These are phyloP conservation scores for Leccinum aurantiacum DNA, from an alignment of 768 basidiomycete genomes.

Conservation along the genomic window DNA sequence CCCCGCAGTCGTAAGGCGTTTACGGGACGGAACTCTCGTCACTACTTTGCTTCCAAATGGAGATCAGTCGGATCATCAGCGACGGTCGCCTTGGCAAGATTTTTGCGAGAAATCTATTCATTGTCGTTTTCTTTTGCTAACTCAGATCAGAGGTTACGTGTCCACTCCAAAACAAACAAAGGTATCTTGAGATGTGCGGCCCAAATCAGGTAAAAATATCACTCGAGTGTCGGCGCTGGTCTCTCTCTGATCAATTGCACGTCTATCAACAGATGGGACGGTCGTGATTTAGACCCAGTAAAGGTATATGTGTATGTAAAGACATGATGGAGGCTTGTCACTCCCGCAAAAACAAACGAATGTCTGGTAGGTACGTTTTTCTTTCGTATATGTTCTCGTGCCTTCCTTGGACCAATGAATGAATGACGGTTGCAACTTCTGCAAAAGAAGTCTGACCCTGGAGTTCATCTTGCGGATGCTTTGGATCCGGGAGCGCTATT, in stretches of 20 bases:
- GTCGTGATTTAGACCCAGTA: constrained; percentile 7
- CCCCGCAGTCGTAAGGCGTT: constrained; percentile 21
- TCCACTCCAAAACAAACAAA: background rate
- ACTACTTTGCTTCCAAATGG: constrained; percentile 1
- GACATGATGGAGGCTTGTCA: background rate
- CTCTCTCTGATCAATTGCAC: constrained; percentile 11
- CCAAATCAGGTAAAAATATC: background rate
- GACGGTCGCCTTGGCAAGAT: constrained; percentile 3
- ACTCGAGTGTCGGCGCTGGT: background rate
- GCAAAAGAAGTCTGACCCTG: constrained; percentile 4
- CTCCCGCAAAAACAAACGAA: background rate
- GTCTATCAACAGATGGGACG: constrained; percentile 19
- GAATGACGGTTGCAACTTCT: constrained; percentile 3
- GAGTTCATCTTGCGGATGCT: constrained; percentile 14
- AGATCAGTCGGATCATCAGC: constrained; percentile 1
- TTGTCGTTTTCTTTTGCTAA: background rate
- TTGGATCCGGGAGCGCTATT: constrained; percentile 13
- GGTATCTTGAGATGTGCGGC: background rate
- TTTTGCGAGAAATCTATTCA: background rate
- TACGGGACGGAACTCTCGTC: constrained; percentile 9
- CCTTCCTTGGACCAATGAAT: background rate
- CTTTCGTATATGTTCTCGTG: constrained; percentile 8
- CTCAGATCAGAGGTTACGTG: background rate
- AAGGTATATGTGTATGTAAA: background rate
- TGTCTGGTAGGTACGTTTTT: background rate